A percentile compares a stretch with the other conserved stretches of the same genome.
phyloP scores from a whole-genome alignment of 352 stramenopile genomes.

The Aphanomyces cochlioides region DNA sequence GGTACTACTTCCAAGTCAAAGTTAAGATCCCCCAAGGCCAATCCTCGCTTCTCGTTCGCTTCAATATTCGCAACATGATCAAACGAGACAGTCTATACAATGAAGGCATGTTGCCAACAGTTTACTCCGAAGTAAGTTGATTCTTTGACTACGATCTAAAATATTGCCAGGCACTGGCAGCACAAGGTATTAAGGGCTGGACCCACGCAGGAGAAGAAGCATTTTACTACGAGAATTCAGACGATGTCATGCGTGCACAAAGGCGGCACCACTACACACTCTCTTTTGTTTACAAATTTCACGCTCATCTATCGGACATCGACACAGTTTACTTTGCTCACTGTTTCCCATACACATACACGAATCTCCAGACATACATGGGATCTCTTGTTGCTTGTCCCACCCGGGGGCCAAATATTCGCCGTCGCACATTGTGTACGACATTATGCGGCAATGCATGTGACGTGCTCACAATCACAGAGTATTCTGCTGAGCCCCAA shows the following conservation, averaged over 20 bases:
- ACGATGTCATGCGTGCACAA: slow-evolving; percentile 52
- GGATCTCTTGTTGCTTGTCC: slow-evolving; percentile 54
- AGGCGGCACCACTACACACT: slow-evolving; percentile 57
- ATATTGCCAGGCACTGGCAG: slow-evolving; percentile 14
- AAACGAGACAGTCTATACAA: slow-evolving; percentile 85
- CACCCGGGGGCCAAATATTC: slow-evolving; percentile 44
- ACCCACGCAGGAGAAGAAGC: slow-evolving; percentile 63
- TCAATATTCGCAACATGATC: slow-evolving; percentile 86
- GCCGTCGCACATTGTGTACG: slow-evolving; percentile 64
- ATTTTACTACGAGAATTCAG: slow-evolving; percentile 80
- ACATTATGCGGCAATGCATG: slow-evolving; percentile 82
- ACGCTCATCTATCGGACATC: slow-evolving; percentile 3
- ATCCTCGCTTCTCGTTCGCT: slow-evolving; percentile 46
- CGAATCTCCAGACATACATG: slow-evolving; percentile 55
- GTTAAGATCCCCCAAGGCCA: slow-evolving; percentile 31
- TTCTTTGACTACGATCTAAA: not conserved
- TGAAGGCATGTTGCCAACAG: slow-evolving; percentile 77
- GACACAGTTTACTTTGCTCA: slow-evolving; percentile 68
- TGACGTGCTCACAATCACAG: slow-evolving; percentile 87
- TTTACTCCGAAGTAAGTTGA: slow-evolving; percentile 45
- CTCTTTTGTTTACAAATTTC: slow-evolving; percentile 73
- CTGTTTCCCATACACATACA: slow-evolving; percentile 86
- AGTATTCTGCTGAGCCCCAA: slow-evolving; percentile 42
- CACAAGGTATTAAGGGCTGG: slow-evolving; percentile 42
- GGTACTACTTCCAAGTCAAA: slow-evolving; percentile 80